phyloP scores from a whole-genome alignment of 108 stramenopile genomes.

The Pseudonitzschia delicatissima region DNA sequence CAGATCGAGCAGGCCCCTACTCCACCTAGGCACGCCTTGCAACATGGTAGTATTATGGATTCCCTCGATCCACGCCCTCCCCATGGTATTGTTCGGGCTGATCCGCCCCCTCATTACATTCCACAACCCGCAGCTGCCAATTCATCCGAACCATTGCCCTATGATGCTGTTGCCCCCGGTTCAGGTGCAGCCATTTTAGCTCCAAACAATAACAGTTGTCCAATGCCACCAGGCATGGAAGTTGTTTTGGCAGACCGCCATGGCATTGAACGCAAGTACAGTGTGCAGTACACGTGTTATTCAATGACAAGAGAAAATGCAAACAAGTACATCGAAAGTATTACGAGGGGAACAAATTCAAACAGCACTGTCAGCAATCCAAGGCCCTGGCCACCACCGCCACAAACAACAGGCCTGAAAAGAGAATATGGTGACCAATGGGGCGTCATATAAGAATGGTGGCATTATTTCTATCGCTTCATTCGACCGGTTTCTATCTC shows the following conservation, averaged over 20 bases:
- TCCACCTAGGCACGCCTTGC: not conserved
- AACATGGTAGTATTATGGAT: not conserved
- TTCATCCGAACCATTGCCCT: not conserved
- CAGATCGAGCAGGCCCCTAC: not conserved
- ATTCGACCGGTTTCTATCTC: no score
- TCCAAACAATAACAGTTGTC: not conserved
- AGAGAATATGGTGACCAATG: not conserved
- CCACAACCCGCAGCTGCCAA: not conserved
- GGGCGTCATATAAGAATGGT: not conserved
- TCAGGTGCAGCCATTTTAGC: not conserved
- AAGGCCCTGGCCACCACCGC: not conserved
- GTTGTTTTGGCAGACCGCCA: slow-evolving; percentile 29
- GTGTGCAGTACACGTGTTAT: slow-evolving; percentile 37
- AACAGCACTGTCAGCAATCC: not conserved
- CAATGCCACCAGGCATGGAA: slow-evolving; percentile 34
- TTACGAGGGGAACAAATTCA: not conserved
- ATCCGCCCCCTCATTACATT: not conserved
- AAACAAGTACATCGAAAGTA: slow-evolving; percentile 24
- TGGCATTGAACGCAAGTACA: slow-evolving; percentile 38
- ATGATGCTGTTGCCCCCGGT: not conserved
- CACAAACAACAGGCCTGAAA: not conserved
- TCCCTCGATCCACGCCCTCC: not conserved
- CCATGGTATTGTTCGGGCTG: not conserved
- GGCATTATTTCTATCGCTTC: no score
- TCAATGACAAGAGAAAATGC: slow-evolving; percentile 34